These are phyloP conservation scores for Hyaloscypha finlandica DNA, from an alignment of 495 filamentous ascomycete species.

Conservation along the genomic window DNA sequence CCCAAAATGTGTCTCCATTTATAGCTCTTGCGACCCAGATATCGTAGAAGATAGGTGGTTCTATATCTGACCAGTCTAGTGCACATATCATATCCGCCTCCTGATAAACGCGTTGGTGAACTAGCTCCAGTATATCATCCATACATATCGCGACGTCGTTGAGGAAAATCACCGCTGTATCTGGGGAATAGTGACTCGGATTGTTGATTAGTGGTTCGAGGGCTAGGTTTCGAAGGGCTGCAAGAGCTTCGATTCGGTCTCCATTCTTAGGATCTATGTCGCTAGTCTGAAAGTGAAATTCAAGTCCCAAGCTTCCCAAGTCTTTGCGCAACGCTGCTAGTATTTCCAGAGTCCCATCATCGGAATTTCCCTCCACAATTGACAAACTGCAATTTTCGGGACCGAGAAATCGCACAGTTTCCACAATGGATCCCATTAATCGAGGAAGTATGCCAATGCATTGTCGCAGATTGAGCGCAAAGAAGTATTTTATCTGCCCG, in stretches of 20 bases:
- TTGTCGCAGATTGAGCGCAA: conserved; percentile 51
- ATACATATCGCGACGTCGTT: conserved; percentile 51
- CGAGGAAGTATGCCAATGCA: conserved; percentile 45
- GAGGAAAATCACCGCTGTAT: conserved; percentile 49
- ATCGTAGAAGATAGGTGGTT: conserved; percentile 50
- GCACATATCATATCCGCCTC: conserved; percentile 54
- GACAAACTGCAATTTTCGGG: conserved; percentile 50
- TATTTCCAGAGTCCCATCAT: conserved; percentile 53
- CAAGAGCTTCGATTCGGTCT: conserved; percentile 44
- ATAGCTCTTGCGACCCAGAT: conserved; percentile 52
- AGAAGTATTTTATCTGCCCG: conserved; percentile 42
- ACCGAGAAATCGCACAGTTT: conserved; percentile 49
- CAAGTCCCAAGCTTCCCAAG: conserved; percentile 37
- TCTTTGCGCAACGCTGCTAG: conserved; percentile 37
- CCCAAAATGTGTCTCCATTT: conserved; percentile 51
- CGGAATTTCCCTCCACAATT: conserved; percentile 50
- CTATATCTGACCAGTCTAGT: conserved; percentile 53
- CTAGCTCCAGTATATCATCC: conserved; percentile 56
- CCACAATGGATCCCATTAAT: conserved; percentile 46
- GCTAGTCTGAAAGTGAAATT: conserved; percentile 42
- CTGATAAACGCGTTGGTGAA: conserved; percentile 45
- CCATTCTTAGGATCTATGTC: conserved; percentile 39
- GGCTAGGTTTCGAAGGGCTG: conserved; percentile 47
- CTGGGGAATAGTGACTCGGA: conserved; percentile 13
- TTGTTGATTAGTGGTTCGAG: conserved; percentile 40